These are phyloP conservation scores for Neurospora terricola DNA, from an alignment of 495 filamentous ascomycete species.

Conservation along the genomic window DNA sequence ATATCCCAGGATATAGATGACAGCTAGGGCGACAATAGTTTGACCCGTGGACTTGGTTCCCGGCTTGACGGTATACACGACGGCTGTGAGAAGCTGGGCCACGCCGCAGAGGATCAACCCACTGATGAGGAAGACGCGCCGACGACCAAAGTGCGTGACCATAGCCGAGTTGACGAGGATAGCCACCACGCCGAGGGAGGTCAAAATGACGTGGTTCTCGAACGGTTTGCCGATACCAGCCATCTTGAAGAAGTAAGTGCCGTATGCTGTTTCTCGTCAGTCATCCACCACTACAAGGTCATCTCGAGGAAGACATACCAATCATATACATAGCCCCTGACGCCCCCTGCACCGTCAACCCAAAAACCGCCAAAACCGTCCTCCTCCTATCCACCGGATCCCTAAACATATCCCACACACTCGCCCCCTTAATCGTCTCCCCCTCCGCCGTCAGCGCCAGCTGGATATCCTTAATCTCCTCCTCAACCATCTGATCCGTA, in stretches of 20 bases:
- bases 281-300: neutral
- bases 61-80: conserved; percentile 40
- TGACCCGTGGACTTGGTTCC: conserved; percentile 37
- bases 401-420: conserved; percentile 40
- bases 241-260: conserved; percentile 56
- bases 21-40: conserved; percentile 39
- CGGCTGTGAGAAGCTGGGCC: conserved; percentile 40
- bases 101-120: conserved; percentile 42
- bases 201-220: conserved; percentile 44
- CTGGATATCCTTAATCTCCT: conserved; percentile 42
- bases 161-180: conserved; percentile 41
- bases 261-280: conserved; percentile 33
- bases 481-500: conserved; percentile 27
- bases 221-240: conserved; percentile 47
- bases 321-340: conserved; percentile 54
- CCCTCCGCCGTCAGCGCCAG: conserved; percentile 37
- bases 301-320: conserved; percentile 14
- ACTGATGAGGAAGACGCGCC: conserved; percentile 38
- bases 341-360: conserved; percentile 42
- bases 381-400: conserved; percentile 40
- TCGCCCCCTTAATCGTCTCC: conserved; percentile 25
- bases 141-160: conserved; percentile 42
- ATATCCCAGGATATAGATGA: conserved; percentile 45
- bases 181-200: conserved; percentile 39
- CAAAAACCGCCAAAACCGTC: conserved; percentile 37